These are phyloP conservation scores for Zea luxurians DNA, from an alignment of 176 grass and related monocot species.

Conservation along the genomic window DNA sequence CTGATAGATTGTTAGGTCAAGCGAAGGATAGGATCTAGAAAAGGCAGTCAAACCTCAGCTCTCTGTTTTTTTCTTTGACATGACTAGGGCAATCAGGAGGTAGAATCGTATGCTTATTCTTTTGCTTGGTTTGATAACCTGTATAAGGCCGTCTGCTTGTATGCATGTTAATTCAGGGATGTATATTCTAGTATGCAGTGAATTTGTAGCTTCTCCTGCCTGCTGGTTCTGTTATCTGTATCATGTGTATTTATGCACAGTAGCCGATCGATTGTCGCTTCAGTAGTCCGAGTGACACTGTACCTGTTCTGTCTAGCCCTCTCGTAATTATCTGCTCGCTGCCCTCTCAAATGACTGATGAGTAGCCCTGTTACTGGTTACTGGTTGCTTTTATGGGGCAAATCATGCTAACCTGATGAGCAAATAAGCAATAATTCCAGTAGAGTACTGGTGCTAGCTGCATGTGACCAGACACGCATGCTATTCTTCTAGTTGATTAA, in stretches of 20 bases:
- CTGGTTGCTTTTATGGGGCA: conserved; percentile 10
- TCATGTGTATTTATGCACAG: conserved; percentile 25
- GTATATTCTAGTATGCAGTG: not conserved
- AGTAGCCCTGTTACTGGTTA: not conserved
- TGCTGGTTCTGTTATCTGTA: not conserved
- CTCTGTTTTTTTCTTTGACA: not conserved
- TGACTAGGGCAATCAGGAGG: conserved; percentile 5
- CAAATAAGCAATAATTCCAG: not conserved
- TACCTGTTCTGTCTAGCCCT: conserved; percentile 1
- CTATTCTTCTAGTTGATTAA: not conserved
- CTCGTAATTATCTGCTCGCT: conserved; percentile 10
- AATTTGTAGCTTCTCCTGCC: not conserved
- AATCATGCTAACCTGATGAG: not conserved
- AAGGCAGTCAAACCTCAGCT: conserved; percentile 34
- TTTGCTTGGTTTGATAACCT: not conserved
- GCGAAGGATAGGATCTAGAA: conserved; percentile 6
- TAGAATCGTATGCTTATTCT: not conserved
- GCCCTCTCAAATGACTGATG: not conserved
- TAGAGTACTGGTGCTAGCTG: not conserved
- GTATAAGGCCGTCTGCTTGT: not conserved
- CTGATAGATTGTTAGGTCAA: conserved; percentile 13
- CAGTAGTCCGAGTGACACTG: conserved; percentile 22
- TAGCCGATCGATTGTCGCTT: conserved; percentile 2
- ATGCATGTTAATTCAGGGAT: not conserved
- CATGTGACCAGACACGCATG: conserved; percentile 12